Evolutionary conservation across 768 basidiomycete species (phyloP).

Genomic region (Lentinus tigrinus): DNA sequence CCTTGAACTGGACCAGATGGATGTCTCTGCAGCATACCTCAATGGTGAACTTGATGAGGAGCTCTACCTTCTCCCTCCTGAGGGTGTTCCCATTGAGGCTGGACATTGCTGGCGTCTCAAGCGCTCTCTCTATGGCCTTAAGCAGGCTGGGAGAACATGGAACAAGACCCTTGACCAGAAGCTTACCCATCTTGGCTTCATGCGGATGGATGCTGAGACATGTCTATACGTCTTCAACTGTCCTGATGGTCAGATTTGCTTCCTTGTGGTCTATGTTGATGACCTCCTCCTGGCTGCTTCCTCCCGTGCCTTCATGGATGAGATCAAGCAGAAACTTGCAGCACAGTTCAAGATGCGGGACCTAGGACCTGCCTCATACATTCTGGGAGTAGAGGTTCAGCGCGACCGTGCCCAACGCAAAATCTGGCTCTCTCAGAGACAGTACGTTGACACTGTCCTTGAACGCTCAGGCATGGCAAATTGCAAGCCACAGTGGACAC

Average conservation of each 20-base stretch:
- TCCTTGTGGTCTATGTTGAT: slow-evolving; percentile 20
- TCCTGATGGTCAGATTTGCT: neutral
- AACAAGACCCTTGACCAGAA: slow-evolving; percentile 11
- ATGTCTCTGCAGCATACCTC: slow-evolving; percentile 34
- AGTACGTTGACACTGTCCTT: slow-evolving; percentile 17
- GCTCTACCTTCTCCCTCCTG: slow-evolving; percentile 12
- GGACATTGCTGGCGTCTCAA: slow-evolving; percentile 7
- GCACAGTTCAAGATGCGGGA: slow-evolving; percentile 4
- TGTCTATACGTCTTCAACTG: slow-evolving; percentile 11
- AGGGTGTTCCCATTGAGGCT: slow-evolving; percentile 9
- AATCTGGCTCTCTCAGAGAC: slow-evolving; percentile 11
- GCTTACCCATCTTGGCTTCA: slow-evolving; percentile 7
- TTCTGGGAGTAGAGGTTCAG: slow-evolving; percentile 18
- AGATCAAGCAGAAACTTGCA: too few relatives aligned
- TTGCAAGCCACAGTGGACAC: neutral
- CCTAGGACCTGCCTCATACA: slow-evolving; percentile 15
- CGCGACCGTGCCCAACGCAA: slow-evolving; percentile 11
- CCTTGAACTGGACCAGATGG: slow-evolving; percentile 32
- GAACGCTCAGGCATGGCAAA: slow-evolving; percentile 7
- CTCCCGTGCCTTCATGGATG: too few relatives aligned
- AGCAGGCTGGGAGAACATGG: slow-evolving; percentile 25
- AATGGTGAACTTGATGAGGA: slow-evolving; percentile 20
- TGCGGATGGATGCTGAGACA: slow-evolving; percentile 6
- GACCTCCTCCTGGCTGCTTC: neutral
- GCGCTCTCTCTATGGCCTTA: slow-evolving; percentile 30